Evolutionary conservation across 805 yeast genomes (phyloP).

Genomic region (Ogataea sp.): DNA sequence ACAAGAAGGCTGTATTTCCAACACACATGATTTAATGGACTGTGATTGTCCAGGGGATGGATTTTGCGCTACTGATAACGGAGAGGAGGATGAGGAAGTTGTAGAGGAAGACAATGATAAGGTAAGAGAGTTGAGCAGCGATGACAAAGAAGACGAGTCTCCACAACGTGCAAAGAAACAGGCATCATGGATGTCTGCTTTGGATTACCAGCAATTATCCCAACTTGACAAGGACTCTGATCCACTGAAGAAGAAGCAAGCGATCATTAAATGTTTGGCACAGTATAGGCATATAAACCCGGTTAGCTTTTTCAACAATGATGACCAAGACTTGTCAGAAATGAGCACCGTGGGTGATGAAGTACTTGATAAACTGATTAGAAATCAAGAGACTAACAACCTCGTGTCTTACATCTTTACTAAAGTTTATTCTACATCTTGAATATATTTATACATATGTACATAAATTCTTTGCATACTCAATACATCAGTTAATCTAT

Average conservation of each 20-base stretch:
- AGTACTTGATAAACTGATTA: slow-evolving; percentile 23
- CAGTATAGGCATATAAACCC: slow-evolving; percentile 64
- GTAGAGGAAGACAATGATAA: slow-evolving; percentile 2
- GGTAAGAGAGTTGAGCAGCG: not conserved
- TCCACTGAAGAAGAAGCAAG: slow-evolving; percentile 25
- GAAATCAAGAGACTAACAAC: slow-evolving; percentile 13
- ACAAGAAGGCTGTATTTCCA: slow-evolving; percentile 38
- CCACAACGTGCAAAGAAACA: not conserved
- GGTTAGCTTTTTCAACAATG: slow-evolving; percentile 1
- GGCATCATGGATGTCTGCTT: slow-evolving; percentile 49
- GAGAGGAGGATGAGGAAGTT: slow-evolving; percentile 3
- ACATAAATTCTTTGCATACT: not conserved
- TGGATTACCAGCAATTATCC: slow-evolving; percentile 29
- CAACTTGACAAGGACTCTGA: slow-evolving; percentile 17
- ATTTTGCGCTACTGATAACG: slow-evolving; percentile 16
- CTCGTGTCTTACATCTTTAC: slow-evolving; percentile 34
- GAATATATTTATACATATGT: not conserved
- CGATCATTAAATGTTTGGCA: slow-evolving; percentile 49
- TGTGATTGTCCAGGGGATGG: slow-evolving; percentile 59
- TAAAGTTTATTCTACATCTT: slow-evolving; percentile 10
- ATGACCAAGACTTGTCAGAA: not conserved
- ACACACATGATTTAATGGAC: slow-evolving; percentile 71
- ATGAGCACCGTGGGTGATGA: slow-evolving; percentile 20
- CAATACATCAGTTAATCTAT: not conserved
- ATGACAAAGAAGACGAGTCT: not conserved